Base-by-base conservation (phyloP, 2,329 filamentous ascomycete species). In the Hypoxylon sp. region DNA sequence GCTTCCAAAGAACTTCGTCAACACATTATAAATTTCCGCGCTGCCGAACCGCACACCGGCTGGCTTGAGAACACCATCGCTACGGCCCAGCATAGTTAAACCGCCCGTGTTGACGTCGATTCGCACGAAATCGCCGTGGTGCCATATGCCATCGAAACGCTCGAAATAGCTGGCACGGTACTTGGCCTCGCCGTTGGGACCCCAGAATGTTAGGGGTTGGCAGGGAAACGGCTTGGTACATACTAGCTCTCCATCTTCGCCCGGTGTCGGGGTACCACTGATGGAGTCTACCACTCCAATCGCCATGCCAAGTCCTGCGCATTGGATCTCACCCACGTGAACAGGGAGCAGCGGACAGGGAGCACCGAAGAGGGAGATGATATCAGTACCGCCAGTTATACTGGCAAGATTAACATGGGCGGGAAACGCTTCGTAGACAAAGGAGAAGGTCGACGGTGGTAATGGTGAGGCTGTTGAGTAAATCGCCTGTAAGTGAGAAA, bases 371-470 rank as follows among this genome's bases (percentile, higher is more conserved):
- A 98, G 88, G 0, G 94, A 97, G 71, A 98, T 93, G 74, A 98
- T 98, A 78, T 99, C 96, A 2, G 95, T 98, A 54, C 95, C 96
- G 39, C 96, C 96, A 0, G 95, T 98, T 76, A 99, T 98, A 62
- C 93, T 97, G 53, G 91, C 93, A 6, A 98, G 88, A 79, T 98
- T 95, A 72, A 98, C 85, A n/a, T 87, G 83, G 0, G 87, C 76
- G 1, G 94, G 93, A 76, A 98, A 97, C 1, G 92, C 91, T 27
- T 87, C 82, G 82, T 98, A 98, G 58, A 98, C 90, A 76, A 97
- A 98, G 63, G 88, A 85, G 80, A 98, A 98, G 1, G 96, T 98
- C 0, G 93, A 97, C 0, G 96, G 95, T 0, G 95, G 94, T 1
- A 99, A 84, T 2, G 95, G 94, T 0, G 94, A 97, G 32, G 94